A percentile compares a stretch with the other conserved stretches of the same genome.
phyloP scores from a whole-genome alignment of 2,329 filamentous ascomycete species.

The Ceratocystis alfenasii region DNA sequence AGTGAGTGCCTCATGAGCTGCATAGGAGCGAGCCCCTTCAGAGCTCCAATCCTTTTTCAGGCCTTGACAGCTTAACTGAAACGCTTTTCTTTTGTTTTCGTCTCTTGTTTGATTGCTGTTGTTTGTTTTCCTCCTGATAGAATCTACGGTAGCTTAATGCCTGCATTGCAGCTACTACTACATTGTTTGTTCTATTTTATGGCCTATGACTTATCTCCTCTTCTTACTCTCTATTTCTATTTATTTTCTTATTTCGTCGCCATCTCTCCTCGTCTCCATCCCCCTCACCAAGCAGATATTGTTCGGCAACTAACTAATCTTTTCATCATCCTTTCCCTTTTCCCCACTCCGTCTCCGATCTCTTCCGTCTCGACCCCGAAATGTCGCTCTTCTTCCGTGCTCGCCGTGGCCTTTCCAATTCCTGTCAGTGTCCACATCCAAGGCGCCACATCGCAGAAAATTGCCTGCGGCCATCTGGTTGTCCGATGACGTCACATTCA shows the following conservation, averaged over 20 bases:
- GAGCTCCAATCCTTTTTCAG: not conserved
- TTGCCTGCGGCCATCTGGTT: not conserved
- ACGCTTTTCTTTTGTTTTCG: not conserved
- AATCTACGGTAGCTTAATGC: not conserved
- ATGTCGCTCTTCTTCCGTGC: not conserved
- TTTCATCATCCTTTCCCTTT: no score
- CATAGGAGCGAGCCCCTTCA: no score
- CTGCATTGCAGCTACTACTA: not conserved
- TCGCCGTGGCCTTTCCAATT: not conserved
- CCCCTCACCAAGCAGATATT: not conserved
- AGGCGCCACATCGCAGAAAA: not conserved
- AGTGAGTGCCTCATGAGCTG: no score
- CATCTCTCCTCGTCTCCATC: not conserved
- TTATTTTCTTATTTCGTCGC: not conserved
- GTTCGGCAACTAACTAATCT: not conserved
- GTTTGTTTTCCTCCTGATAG: not conserved
- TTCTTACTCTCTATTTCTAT: not conserved
- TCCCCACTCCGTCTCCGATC: not conserved
- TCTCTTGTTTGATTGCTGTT: not conserved
- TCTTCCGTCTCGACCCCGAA: not conserved
- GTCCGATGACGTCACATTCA: constrained; percentile 19
- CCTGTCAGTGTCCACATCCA: constrained; percentile 1
- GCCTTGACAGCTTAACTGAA: not conserved
- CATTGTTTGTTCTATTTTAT: not conserved
- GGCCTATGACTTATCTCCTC: not conserved